Base-by-base conservation (phyloP, 83 land plant species). In the Picea abies region DNA sequence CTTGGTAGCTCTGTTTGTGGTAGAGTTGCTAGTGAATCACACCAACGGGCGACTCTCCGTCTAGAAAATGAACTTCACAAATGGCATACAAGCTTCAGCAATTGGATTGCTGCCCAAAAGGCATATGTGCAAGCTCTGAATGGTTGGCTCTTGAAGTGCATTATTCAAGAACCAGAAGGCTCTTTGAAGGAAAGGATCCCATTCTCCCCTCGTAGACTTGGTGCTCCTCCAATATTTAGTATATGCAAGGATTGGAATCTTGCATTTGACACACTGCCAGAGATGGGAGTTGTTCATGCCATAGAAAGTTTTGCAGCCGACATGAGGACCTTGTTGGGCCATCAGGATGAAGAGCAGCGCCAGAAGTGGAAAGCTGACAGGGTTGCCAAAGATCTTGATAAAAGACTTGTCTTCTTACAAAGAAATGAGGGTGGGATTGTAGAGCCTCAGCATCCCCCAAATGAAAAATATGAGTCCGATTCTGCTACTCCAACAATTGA, bases 291-390 rank as follows among this genome's bases (percentile, higher is more conserved):
- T 12, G 65, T 65, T 7, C 29, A 22, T 32, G 32, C 90, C 35
- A 84, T 91, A 68, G 85, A 75, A 84, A 84, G 81, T 65, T 89
- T 90, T 44, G 32, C 60, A 29, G 85, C 60, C 23, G 86, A 85
- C 60, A 82, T 91, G 20, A 69, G 85, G 73, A 67, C 81, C n/a
- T 60, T 91, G 70, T 87, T 79, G 85, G 44, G 63, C 60, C 87
- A 87, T 60, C 90, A 91, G 81, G 88, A 86, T 32, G 86, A 89
- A 56, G 93, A 91, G 47, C 91, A 91, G n/a, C 84, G 86, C 5
- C 91, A 86, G 72, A 91, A 87, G 81, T 84, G 91, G 37, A 89
- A 85, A 63, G 93, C 88, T 63, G 93, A 89, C 12, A 76, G 63
- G 32, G 67, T 86, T 29, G 86, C 85, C 0, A 89, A 81, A 83